Evolutionary conservation across 306 rosid species (phyloP).

Genomic region (Vigna unguiculata): DNA sequence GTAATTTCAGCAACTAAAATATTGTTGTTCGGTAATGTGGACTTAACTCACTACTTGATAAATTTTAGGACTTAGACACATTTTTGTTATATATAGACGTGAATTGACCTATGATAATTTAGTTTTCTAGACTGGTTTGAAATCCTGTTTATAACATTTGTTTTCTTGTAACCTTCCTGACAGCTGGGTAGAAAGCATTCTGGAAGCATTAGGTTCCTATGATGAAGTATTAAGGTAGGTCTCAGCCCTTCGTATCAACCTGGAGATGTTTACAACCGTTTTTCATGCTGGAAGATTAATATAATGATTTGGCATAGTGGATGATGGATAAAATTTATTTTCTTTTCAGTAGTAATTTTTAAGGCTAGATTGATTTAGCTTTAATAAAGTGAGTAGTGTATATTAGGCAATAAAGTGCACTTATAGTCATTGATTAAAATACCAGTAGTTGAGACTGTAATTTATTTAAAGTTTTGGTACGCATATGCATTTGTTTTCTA

Average conservation of each 20-base stretch:
- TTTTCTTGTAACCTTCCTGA: constrained; percentile 30
- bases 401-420: constrained; percentile 3
- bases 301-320: constrained; percentile 16
- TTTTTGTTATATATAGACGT: neutral
- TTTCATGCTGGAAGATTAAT: constrained; percentile 34
- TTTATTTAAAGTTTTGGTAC: neutral
- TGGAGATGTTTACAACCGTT: constrained; percentile 30
- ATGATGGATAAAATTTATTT: constrained; percentile 12
- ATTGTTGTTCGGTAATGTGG: neutral
- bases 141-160: constrained; percentile 8
- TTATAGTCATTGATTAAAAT: constrained; percentile 11
- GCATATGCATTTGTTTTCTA: neutral
- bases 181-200: constrained; percentile 95
- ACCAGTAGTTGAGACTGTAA: constrained; percentile 10
- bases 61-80: neutral
- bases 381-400: neutral
- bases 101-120: neutral
- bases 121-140: constrained; percentile 7
- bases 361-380: neutral
- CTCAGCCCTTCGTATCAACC: constrained; percentile 29
- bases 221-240: constrained; percentile 55
- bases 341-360: constrained; percentile 35
- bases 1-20: neutral
- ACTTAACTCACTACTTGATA: neutral
- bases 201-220: constrained; percentile 71